Evolutionary conservation across 805 yeast genomes (phyloP), one percentile per base, ranked within the genome.

Genomic region (Kluyveromyces siamensis): DNA sequence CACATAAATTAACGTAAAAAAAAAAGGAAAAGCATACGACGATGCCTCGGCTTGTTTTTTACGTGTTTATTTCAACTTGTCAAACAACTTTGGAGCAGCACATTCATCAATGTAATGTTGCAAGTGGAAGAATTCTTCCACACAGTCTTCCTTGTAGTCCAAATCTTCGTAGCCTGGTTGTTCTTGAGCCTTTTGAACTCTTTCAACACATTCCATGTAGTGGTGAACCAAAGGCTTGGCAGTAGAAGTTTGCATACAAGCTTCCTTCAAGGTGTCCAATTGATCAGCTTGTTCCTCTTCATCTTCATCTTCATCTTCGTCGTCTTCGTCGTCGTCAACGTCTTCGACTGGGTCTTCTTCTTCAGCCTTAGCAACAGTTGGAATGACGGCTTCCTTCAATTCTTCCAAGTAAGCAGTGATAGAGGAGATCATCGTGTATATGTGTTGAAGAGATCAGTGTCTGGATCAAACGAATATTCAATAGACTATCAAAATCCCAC

Each of bases 61-160:
- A 21, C 16, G 4, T 25, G 43, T 53, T 70, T 80, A 89, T 72
- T 87, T 87, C 72, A 89, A 81, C 73, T 84, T 86, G 75, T 79
- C 73, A 76, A 90, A 87, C 69, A 90, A 75, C 70, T 81, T 84
- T 72, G 96, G 96, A 54, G 95, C 88, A 67, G 84, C 88, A 75
- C 95, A 81, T 68, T 87, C 93, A 72, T 87, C 88, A 62, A 90
- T 60, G 75, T 95, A 87, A 72, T 91, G 97, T 70, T 88, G 88
- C 68, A 90, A 77, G 73, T 93, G 98, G 88, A 91, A 91, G 71
- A 86, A 91, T 73, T 91, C 99, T 73, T 91, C 98, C 53, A 91
- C 84, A 77, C 99, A 91, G 73, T 91, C 97, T 76, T 91, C 99
- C 73, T 91, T 91, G 77, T 87, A 76, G 10, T 75, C 81, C 61